These are phyloP conservation scores for Luvunga scandens DNA, from an alignment of 345 rosid species.

Conservation along the genomic window DNA sequence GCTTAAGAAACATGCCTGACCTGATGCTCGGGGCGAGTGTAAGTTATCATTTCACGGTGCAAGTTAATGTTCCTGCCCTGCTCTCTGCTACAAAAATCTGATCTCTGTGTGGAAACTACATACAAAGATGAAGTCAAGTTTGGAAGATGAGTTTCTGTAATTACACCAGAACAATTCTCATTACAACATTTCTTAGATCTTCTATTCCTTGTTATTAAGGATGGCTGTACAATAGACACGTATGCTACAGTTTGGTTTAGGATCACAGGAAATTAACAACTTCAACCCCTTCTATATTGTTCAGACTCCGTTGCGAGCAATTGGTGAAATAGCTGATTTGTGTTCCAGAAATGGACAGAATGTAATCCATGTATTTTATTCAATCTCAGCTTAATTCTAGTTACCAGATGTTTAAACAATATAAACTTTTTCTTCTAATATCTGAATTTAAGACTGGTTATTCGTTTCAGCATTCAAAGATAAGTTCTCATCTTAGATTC, in stretches of 20 bases:
- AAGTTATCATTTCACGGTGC: not conserved
- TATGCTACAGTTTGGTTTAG: not conserved
- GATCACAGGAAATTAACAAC: not conserved
- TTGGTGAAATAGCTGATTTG: not conserved
- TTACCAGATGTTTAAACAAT: not conserved
- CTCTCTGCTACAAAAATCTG: not conserved
- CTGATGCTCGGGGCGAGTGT: not conserved
- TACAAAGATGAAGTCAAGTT: not conserved
- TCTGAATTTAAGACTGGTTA: not conserved
- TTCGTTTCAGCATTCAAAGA: not conserved
- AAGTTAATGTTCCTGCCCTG: not conserved
- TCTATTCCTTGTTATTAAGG: not conserved
- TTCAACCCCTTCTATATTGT: not conserved
- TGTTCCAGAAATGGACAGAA: not conserved
- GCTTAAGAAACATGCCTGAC: not conserved
- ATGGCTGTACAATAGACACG: not conserved
- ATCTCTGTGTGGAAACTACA: not conserved
- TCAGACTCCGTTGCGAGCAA: too few species aligned
- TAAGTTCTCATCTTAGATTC: not conserved
- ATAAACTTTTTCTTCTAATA: not conserved
- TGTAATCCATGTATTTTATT: not conserved
- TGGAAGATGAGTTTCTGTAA: constrained; percentile 4
- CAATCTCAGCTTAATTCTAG: not conserved
- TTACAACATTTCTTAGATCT: not conserved
- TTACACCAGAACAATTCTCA: not conserved